A percentile compares a stretch with the other conserved stretches of the same genome.
Conservation (phyloP, 805 yeast genomes). For the Candida verbasci region DNA sequence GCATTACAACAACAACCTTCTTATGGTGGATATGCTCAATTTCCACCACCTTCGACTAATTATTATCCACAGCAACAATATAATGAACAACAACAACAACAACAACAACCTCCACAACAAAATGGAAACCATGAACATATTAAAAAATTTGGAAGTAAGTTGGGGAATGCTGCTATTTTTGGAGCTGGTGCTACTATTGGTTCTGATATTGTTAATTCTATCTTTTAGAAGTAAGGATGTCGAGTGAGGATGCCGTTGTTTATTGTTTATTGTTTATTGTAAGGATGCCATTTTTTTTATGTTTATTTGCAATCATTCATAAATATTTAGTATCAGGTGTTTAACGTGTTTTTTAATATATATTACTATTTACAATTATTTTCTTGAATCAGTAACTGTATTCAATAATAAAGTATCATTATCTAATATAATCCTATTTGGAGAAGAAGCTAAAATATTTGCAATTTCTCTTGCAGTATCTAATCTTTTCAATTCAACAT, state of each 20-base stretch:
- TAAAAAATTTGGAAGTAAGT: conserved; percentile 68
- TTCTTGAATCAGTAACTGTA: conserved; percentile 77
- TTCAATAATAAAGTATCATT: conserved; percentile 88
- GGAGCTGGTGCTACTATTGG: conserved; percentile 98
- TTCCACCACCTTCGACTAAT: conserved; percentile 48
- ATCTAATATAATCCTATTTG: conserved; percentile 87
- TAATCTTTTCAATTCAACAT: conserved; percentile 92
- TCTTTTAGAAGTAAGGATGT: too few relatives aligned
- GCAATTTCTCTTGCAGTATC: conserved; percentile 98
- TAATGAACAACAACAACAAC: conserved; percentile 31
- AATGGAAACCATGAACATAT: conserved; percentile 23
- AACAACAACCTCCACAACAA: conserved; percentile 4
- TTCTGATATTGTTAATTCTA: conserved; percentile 70
- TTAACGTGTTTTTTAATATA: too few relatives aligned
- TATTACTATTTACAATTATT: conserved; percentile 18
- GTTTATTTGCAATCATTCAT: too few relatives aligned
- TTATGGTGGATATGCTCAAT: conserved; percentile 37
- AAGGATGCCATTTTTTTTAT: too few relatives aligned
- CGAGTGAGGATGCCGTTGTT: too few relatives aligned
- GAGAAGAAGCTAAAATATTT: conserved; percentile 73
- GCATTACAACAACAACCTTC: conserved; percentile 7
- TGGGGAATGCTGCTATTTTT: conserved; percentile 90
- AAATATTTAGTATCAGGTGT: too few relatives aligned
- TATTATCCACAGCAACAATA: conserved; percentile 37
- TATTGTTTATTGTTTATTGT: too few relatives aligned